These are phyloP conservation scores for Tritrichomonas foetus DNA, from an alignment of 208 protist species.

Conservation along the genomic window DNA sequence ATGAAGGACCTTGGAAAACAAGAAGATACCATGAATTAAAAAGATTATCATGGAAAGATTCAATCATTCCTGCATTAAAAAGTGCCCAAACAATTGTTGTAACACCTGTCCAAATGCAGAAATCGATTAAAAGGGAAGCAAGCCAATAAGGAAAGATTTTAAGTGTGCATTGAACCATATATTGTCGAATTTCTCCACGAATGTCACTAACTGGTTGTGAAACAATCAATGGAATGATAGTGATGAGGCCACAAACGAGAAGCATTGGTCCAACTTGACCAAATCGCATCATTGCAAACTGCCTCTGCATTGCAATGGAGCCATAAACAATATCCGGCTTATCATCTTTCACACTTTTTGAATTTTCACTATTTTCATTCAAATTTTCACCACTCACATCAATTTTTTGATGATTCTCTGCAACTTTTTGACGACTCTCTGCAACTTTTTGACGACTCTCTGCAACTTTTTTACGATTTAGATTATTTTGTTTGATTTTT, in stretches of 20 bases:
- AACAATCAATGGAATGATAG: neutral
- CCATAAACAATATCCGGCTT: no score
- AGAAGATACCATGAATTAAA: neutral
- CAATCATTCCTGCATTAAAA: neutral
- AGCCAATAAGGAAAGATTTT: constrained; percentile 28
- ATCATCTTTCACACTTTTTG: no score
- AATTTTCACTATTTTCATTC: no score
- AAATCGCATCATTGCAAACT: no score
- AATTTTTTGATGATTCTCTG: no score
- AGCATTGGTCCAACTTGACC: neutral
- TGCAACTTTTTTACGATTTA: no score
- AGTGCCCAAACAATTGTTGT: neutral
- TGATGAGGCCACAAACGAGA: neutral
- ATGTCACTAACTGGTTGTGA: neutral
- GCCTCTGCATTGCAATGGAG: no score
- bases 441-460: no score
- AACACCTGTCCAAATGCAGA: neutral
- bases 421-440: no score
- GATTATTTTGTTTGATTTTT: no score
- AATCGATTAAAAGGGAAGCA: neutral
- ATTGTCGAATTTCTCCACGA: neutral
- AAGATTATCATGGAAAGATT: neutral
- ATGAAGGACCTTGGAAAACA: neutral
- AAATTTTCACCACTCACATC: no score
- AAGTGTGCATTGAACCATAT: neutral